These are phyloP conservation scores for Colletotrichum nymphaeae DNA, from an alignment of 2,329 filamentous ascomycete species.

Conservation along the genomic window DNA sequence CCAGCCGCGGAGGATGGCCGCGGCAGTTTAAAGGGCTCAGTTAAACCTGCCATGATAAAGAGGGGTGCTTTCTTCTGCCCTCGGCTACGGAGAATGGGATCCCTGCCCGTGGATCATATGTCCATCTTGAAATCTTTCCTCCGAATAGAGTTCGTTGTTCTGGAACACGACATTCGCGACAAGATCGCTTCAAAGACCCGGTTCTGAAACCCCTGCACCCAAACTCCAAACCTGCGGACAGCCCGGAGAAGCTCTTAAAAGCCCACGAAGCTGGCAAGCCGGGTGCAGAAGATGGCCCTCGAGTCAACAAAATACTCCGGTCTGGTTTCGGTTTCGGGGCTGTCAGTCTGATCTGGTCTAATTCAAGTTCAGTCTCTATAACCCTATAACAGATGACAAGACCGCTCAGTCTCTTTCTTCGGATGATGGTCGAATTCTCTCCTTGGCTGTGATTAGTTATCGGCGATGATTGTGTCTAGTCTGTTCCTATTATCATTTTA, in stretches of 20 bases:
- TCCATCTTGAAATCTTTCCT: not conserved
- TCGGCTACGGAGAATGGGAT: not conserved
- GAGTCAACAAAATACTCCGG: constrained; percentile 1
- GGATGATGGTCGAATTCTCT: not conserved
- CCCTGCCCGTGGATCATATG: not conserved
- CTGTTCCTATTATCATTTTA: not conserved
- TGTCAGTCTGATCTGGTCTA: not conserved
- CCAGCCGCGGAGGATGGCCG: not conserved
- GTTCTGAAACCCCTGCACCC: constrained; percentile 21
- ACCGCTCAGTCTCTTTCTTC: not conserved
- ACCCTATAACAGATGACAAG: constrained; percentile 22
- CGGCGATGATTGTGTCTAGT: not conserved
- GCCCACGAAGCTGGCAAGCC: not conserved
- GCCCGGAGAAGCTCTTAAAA: not conserved
- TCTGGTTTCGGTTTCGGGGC: not conserved
- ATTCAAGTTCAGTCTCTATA: no score
- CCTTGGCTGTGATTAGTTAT: not conserved
- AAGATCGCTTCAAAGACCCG: constrained; percentile 20
- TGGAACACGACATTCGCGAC: constrained; percentile 18
- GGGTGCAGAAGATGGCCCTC: not conserved
- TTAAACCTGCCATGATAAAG: not conserved
- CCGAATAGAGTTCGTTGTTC: not conserved
- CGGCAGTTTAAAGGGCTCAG: not conserved
- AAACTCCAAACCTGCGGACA: not conserved
- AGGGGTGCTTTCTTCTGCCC: no score